phyloP scores from a whole-genome alignment of 345 rosid species.

The Linum tenue region DNA sequence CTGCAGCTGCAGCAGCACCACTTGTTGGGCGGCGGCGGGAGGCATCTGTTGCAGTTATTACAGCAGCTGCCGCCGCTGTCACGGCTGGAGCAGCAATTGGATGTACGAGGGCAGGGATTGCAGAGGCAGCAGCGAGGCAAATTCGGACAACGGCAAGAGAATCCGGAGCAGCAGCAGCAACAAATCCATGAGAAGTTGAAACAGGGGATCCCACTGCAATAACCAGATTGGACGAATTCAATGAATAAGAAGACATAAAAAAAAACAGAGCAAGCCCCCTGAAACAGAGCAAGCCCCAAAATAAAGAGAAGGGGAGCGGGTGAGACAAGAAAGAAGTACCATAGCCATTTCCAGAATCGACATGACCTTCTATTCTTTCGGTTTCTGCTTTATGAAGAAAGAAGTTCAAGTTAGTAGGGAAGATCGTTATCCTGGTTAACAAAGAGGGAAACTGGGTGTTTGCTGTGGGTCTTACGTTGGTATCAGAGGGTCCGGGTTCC shows the following conservation, averaged over 20 bases:
- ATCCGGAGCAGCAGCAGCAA: slow-evolving; percentile 23
- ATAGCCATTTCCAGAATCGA: slow-evolving; percentile 77
- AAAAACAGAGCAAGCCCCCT: background rate
- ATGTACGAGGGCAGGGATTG: background rate
- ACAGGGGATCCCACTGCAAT: slow-evolving; percentile 51
- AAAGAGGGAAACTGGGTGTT: background rate
- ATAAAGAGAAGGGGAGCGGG: background rate
- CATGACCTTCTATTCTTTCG: slow-evolving; percentile 44
- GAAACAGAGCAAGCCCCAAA: background rate
- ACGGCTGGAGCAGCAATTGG: too few species aligned
- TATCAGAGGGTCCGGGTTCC: slow-evolving; percentile 2
- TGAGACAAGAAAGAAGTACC: slow-evolving; percentile 33
- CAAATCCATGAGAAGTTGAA: slow-evolving; percentile 36
- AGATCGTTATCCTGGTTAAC: too few species aligned
- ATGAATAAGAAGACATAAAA: background rate
- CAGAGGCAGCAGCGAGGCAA: slow-evolving; percentile 40
- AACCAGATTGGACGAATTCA: too few species aligned
- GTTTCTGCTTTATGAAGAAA: slow-evolving; percentile 30
- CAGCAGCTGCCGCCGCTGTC: slow-evolving; percentile 12
- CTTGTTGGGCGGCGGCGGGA: slow-evolving; percentile 22
- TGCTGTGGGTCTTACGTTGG: slow-evolving; percentile 11
- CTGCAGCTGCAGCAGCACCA: slow-evolving; percentile 15
- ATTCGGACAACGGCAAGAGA: slow-evolving; percentile 31
- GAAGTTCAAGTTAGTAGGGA: background rate
- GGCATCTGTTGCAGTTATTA: slow-evolving; percentile 8